Base-by-base conservation (phyloP, 73 alveolate species). In the Paramecium sonneborni region DNA sequence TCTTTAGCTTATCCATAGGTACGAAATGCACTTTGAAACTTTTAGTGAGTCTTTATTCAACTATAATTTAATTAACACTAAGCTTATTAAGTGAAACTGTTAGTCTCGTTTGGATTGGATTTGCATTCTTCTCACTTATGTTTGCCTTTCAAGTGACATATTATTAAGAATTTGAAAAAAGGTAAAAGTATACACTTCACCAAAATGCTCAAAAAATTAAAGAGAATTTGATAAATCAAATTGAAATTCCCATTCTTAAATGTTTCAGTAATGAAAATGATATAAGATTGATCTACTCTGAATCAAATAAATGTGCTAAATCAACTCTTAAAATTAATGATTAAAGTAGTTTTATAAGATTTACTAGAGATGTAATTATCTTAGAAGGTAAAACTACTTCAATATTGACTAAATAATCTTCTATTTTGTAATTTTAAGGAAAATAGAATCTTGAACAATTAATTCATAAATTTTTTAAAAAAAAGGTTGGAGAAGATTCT, bases 111-210 rank as follows among this genome's bases (percentile, higher is more conserved):
- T 62, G 84, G 84, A 62, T 62, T 3, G 84, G 84, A 30, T 62
- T 62, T 10, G 84, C 84, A 30, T 62, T 62, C 84, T 62, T 62
- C 24, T 62, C 84, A 1, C 23, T 62, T 0, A 14, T 62, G 12
- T 62, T 62, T 62, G 84, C 84, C 21, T 62, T 62, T 62, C 84
- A 62, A 62, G 84, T 62, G 9, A 30, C 84, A 26, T 62, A 62
- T 32, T 62, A 30, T 12, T 12, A 62, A 62, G 84, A 62, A 32
- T 62, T 30, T 30, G 84, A 62, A 24, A 62, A 62, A 21, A 62
- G 84, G 18, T 62, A 62, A 62, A 62, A 62, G 44, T 62, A 62
- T 24, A 62, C 84, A 23, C 46, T 62, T 0, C 84, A 62, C 26
- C 18, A 62, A 32, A 62, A 62, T 62, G 46, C 84, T 9, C n/a